phyloP scores from a whole-genome alignment of 495 filamentous ascomycete species.

The Xylaria castorea region DNA sequence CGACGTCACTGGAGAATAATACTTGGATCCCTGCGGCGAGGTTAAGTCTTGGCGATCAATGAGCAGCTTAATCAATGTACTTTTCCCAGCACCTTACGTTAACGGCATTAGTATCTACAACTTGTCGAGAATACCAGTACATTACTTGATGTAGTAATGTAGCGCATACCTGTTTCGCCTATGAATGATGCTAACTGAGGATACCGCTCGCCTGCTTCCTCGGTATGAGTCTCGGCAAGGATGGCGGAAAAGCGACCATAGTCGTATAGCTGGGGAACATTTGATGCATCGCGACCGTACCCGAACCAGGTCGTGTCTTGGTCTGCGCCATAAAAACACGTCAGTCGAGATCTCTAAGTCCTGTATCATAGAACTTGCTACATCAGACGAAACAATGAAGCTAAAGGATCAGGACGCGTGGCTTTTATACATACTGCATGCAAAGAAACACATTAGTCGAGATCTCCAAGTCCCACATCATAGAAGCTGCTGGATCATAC shows the following conservation, averaged over 20 bases:
- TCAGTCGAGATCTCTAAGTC: too few species aligned
- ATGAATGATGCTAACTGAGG: conserved; percentile 58
- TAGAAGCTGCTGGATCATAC: too few species aligned
- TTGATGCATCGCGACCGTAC: conserved; percentile 42
- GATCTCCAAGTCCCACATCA: too few species aligned
- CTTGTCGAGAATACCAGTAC: conserved; percentile 24
- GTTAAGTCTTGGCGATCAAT: conserved; percentile 46
- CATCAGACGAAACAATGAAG: too few species aligned
- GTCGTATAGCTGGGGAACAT: conserved; percentile 45
- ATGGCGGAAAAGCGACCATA: conserved; percentile 50
- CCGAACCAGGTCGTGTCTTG: conserved; percentile 60
- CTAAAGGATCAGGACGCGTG: too few species aligned
- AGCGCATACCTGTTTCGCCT: conserved; percentile 52
- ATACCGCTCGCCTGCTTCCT: conserved; percentile 41
- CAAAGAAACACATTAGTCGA: too few species aligned
- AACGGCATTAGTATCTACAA: conserved; percentile 24
- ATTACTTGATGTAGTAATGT: conserved; percentile 20
- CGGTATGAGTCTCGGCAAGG: conserved; percentile 46
- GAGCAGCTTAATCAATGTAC: conserved; percentile 62
- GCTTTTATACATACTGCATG: too few species aligned
- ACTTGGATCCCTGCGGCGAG: conserved; percentile 29
- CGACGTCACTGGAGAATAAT: conserved; percentile 45
- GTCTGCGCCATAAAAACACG: too few species aligned
- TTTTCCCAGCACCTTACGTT: conserved; percentile 60
- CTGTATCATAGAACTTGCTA: too few species aligned